These are phyloP conservation scores for Didymella exigua DNA, from an alignment of 2,329 filamentous ascomycete species.

Conservation along the genomic window DNA sequence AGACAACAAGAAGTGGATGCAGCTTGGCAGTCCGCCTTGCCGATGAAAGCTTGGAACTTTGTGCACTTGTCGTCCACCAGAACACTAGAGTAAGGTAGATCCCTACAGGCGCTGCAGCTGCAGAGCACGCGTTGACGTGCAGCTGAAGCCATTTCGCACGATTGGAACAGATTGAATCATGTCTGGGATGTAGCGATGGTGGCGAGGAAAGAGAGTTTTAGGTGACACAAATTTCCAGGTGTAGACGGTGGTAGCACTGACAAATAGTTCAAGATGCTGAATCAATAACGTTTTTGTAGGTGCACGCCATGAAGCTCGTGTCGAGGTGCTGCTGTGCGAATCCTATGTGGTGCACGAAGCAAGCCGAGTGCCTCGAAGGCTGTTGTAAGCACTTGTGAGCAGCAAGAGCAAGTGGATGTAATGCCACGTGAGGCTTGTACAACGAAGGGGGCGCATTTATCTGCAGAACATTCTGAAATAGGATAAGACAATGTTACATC, in stretches of 20 bases:
- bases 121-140: slow-evolving; percentile 1
- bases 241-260: not conserved
- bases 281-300: not conserved
- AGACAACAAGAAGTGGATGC: not conserved
- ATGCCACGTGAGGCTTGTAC: slow-evolving; percentile 10
- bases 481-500: slow-evolving; percentile 3
- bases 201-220: not conserved
- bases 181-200: not conserved
- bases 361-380: not conserved
- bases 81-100: no score
- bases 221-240: not conserved
- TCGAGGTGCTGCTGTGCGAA: slow-evolving; percentile 1
- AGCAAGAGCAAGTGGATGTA: not conserved
- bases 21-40: not conserved
- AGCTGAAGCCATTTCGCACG: not conserved
- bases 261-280: not conserved
- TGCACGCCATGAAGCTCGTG: not conserved
- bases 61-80: no score
- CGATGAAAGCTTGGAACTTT: no score
- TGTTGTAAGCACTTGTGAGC: slow-evolving; percentile 1
- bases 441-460: not conserved
- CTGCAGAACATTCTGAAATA: slow-evolving; percentile 9
- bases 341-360: not conserved
- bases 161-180: slow-evolving; percentile 9
- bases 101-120: not conserved